Evolutionary conservation across 2,329 filamentous ascomycete genomes (phyloP), one percentile per base, ranked within the genome.

Genomic region (Colletotrichum trifolii): DNA sequence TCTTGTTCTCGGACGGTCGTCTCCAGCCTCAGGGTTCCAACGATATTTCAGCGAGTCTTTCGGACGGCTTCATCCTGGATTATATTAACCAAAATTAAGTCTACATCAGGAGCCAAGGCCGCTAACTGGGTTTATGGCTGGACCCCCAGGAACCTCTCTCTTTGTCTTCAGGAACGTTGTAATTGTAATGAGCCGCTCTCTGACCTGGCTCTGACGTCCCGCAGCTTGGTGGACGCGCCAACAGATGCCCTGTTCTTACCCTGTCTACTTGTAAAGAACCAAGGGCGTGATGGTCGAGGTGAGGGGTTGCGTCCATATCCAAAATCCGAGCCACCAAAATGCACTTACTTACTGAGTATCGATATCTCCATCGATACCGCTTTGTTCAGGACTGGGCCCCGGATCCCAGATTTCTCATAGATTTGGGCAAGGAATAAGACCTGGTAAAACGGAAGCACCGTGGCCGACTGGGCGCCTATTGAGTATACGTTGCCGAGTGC

Each of bases 1-100:
- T 17, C 17, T 17, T 17, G 17, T 17, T 17, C 17, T 17, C 17
- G 17, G 15, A 17, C 17, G 17, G 17, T 17, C 17, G 17, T 17
- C 17, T 17, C 17, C 17, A 35, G 11, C 48, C n/a, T 35, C 8
- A 35, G 47, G 52, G 35, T 50, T 50, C 56, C 52, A 48, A 40
- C 47, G 42, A 43, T 46, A 34, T 60, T 53, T 46, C 38, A 47
- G 45, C 39, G 42, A 45, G 46, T 42, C n/a, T 42, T 47, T 15
- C 39, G 43, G 52, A 13, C 46, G 48, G 48, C 48, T 39, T 36
- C 50, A 54, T 45, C 60, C 60, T 64, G 45, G 42, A 25, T 54
- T 64, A 64, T 66, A 66, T 66, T 64, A 64, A 64, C 8, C 39
- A 48, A 66, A 54, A 64, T 66, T 66, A 54, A 54, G 11, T 6